These are phyloP conservation scores for Cryphonectria japonica DNA, from an alignment of 2,329 filamentous ascomycete genomes.

Conservation along the genomic window DNA sequence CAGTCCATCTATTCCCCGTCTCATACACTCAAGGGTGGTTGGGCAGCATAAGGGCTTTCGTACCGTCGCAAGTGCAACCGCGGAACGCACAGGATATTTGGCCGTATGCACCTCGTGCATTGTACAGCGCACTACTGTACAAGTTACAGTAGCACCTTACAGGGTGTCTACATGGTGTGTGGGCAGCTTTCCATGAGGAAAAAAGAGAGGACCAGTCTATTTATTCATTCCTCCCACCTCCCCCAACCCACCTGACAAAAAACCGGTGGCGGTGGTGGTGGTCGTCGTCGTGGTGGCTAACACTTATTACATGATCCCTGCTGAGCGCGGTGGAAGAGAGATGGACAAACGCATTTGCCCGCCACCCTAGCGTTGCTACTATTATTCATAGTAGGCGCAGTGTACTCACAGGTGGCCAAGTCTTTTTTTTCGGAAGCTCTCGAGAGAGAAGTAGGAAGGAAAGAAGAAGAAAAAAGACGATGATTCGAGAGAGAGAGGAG, in stretches of 20 bases:
- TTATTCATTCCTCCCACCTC: slow-evolving; percentile 15
- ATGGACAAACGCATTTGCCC: slow-evolving; percentile 27
- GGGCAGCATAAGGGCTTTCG: slow-evolving; percentile 23
- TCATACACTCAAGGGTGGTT: slow-evolving; percentile 12
- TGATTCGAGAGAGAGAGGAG: neutral
- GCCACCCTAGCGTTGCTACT: neutral
- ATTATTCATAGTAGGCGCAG: neutral
- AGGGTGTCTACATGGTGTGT: slow-evolving; percentile 1
- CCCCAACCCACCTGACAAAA: slow-evolving; percentile 23
- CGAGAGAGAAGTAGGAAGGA: neutral
- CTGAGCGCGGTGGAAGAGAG: slow-evolving; percentile 9
- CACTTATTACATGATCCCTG: neutral
- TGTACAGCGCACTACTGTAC: slow-evolving; percentile 29
- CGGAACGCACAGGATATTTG: slow-evolving; percentile 29
- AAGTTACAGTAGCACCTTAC: neutral
- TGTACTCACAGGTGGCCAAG: neutral
- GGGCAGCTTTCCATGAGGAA: slow-evolving; percentile 3
- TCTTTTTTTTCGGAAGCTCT: neutral
- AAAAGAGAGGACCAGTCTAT: slow-evolving; percentile 13
- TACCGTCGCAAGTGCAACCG: slow-evolving; percentile 27
- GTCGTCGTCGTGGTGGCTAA: neutral
- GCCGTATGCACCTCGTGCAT: slow-evolving; percentile 29
- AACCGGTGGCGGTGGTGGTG: too few species aligned
- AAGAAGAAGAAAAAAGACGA: neutral
- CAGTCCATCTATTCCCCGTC: slow-evolving; percentile 1